These are phyloP conservation scores for Fusarium illudens DNA, from an alignment of 2,329 filamentous ascomycete genomes.

Conservation along the genomic window DNA sequence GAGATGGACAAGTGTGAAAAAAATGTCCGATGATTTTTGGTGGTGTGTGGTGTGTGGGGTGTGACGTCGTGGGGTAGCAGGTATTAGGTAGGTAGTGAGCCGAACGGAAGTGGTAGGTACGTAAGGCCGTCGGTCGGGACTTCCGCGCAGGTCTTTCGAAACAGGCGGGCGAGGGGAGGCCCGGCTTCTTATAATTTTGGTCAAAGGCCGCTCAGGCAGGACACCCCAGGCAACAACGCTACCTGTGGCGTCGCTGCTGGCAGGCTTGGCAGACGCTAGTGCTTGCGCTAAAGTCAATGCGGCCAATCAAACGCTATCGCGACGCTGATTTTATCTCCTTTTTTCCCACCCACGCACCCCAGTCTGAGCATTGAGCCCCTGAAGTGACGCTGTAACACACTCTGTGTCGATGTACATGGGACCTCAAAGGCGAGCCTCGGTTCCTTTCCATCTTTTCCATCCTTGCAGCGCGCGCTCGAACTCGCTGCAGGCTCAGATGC, in stretches of 20 bases:
- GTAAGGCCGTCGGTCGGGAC: slow-evolving; percentile 64
- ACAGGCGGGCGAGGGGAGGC: slow-evolving; percentile 62
- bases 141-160: slow-evolving; percentile 62
- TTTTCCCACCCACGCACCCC: slow-evolving; percentile 45
- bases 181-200: slow-evolving; percentile 66
- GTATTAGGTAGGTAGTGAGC: slow-evolving; percentile 50
- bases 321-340: slow-evolving; percentile 52
- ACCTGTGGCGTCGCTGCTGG: slow-evolving; percentile 55
- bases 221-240: slow-evolving; percentile 55
- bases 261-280: slow-evolving; percentile 51
- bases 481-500: slow-evolving; percentile 6
- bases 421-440: slow-evolving; percentile 21
- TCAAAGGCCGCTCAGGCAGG: slow-evolving; percentile 48
- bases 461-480: slow-evolving; percentile 1
- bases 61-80: slow-evolving; percentile 46
- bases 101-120: slow-evolving; percentile 59
- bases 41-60: slow-evolving; percentile 41
- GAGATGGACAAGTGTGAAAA: slow-evolving; percentile 33
- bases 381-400: slow-evolving; percentile 51
- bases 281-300: slow-evolving; percentile 44
- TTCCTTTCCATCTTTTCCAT: not conserved
- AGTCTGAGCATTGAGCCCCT: slow-evolving; percentile 48
- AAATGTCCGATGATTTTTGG: slow-evolving; percentile 29
- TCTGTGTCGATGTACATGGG: slow-evolving; percentile 33
- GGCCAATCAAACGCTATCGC: slow-evolving; percentile 51